Percentiles rank a stretch among this genome's conserved stretches.
Evolutionary conservation across 306 rosid genomes (phyloP).

Genomic region (Nissolia schottii): DNA sequence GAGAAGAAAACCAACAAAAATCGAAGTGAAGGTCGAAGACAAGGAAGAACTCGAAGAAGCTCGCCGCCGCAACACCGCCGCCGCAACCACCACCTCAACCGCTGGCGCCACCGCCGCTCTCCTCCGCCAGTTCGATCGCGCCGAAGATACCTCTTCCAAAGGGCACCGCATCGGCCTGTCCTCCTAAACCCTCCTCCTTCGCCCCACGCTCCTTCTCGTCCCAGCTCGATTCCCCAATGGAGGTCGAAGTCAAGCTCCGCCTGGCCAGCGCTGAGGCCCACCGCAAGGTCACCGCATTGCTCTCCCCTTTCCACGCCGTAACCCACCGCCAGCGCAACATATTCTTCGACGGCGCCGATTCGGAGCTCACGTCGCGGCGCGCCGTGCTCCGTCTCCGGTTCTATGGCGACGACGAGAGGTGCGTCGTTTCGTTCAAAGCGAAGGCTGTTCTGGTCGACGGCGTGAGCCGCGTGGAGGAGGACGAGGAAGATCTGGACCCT

Average conservation of each 20-base stretch:
- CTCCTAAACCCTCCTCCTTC: slow-evolving; percentile 4
- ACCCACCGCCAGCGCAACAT: slow-evolving; percentile 75
- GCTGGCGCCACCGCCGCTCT: slow-evolving; percentile 46
- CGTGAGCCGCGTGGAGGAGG: slow-evolving; percentile 90
- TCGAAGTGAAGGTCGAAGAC: slow-evolving; percentile 74
- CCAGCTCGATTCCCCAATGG: slow-evolving; percentile 23
- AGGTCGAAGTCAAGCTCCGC: slow-evolving; percentile 67
- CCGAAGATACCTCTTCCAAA: slow-evolving; percentile 44
- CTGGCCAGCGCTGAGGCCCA: slow-evolving; percentile 51
- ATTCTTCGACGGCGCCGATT: slow-evolving; percentile 74
- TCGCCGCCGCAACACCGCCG: slow-evolving; percentile 48
- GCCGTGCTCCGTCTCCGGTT: slow-evolving; percentile 78
- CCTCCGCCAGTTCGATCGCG: slow-evolving; percentile 63
- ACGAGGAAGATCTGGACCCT: slow-evolving; percentile 71
- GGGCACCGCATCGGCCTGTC: slow-evolving; percentile 47
- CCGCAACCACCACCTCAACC: slow-evolving; percentile 13
- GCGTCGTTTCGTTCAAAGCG: slow-evolving; percentile 73
- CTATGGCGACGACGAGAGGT: slow-evolving; percentile 47
- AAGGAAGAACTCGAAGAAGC: slow-evolving; percentile 80
- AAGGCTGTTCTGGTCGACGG: slow-evolving; percentile 69
- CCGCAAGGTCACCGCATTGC: slow-evolving; percentile 36
- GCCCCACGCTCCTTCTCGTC: not conserved
- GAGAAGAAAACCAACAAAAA: slow-evolving; percentile 61
- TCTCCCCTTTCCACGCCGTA: slow-evolving; percentile 50
- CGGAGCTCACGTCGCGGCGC: slow-evolving; percentile 54